Base-by-base conservation (phyloP, 75 land plant species). In the Adiantum capillusveneris region DNA sequence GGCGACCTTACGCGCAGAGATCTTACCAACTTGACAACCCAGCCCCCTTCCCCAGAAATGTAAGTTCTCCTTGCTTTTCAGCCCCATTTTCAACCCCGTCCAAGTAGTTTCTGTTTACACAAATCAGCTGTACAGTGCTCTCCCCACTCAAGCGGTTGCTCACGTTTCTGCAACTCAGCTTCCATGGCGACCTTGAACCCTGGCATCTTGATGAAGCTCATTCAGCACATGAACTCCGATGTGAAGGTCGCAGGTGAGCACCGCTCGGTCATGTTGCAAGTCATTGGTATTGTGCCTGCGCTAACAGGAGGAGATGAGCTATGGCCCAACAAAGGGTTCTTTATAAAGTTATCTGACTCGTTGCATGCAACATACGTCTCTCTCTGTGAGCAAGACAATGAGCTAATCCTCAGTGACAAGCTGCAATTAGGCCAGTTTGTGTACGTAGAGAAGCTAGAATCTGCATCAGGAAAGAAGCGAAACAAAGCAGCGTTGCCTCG, bases 131-230 rank as follows among this genome's bases (percentile, higher is more conserved):
- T 24, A 19, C 53, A 24, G 53, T 52, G 18, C 24, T 52, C 11
- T 24, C 24, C 7, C 53, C 18, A 18, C 24, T 52, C 11, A 52
- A 19, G 11, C 24, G 53, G 53, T 19, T 52, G 7, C 24, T 52
- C 24, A 19, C 53, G 9, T 19, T 24, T 11, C 53, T 52, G n/a
- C n/a, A n/a, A n/a, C n/a, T n/a, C n/a, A 31, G 60, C 60, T 36
- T 30, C n/a, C 17, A 85, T 86, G 90, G 85, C 98, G 29, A 57
- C 82, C 28, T 75, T 85, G 28, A 88, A 84, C 42, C 95, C 87
- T 25, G 98, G 98, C n/a, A 78, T 83, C 46, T 87, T 93, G 36
- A 68, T 93, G 21, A 88, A 85, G 71, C 90, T 93, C 39, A 75
- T 93, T 61, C 90, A 93, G 45, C 70, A 86, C 66, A 83, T 93